Evolutionary conservation across 352 stramenopile species (phyloP).

Genomic region (Globisporangium barbulae): DNA sequence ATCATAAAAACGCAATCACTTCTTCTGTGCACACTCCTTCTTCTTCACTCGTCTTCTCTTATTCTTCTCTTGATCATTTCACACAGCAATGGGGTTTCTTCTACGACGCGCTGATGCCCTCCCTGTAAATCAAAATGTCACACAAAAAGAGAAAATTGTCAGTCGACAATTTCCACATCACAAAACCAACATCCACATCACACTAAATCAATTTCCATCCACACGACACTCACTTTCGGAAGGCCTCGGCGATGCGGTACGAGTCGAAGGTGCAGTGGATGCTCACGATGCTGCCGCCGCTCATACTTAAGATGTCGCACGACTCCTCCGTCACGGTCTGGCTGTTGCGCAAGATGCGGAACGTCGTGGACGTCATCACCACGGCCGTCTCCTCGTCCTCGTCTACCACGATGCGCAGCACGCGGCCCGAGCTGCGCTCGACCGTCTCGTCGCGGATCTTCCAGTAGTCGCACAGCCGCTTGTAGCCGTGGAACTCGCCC

Average conservation of each 20-base stretch:
- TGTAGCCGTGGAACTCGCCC: slow-evolving; percentile 88
- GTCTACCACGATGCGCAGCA: slow-evolving; percentile 80
- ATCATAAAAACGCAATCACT: slow-evolving; percentile 12
- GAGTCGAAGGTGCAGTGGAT: slow-evolving; percentile 90
- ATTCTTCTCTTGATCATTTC: neutral
- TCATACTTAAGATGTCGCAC: slow-evolving; percentile 83
- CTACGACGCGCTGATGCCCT: slow-evolving; percentile 77
- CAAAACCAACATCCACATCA: neutral
- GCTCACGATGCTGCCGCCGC: slow-evolving; percentile 64
- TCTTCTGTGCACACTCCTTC: slow-evolving; percentile 12
- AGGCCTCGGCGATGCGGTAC: slow-evolving; percentile 76
- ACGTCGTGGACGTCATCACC: slow-evolving; percentile 86
- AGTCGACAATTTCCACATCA: neutral
- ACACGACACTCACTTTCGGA: slow-evolving; percentile 66
- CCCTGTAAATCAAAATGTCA: slow-evolving; percentile 29
- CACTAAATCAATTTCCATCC: neutral
- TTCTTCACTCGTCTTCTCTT: neutral
- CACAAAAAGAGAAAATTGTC: slow-evolving; percentile 4
- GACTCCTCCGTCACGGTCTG: slow-evolving; percentile 84
- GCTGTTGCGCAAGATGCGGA: slow-evolving; percentile 84
- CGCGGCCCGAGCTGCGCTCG: slow-evolving; percentile 75
- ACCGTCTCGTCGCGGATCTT: slow-evolving; percentile 87
- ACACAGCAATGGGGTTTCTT: neutral
- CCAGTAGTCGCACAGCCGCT: slow-evolving; percentile 85
- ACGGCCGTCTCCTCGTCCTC: slow-evolving; percentile 86